phyloP scores from a whole-genome alignment of 192 early-diverging fungal species.

The Jimgerdemannia flammicorona region DNA sequence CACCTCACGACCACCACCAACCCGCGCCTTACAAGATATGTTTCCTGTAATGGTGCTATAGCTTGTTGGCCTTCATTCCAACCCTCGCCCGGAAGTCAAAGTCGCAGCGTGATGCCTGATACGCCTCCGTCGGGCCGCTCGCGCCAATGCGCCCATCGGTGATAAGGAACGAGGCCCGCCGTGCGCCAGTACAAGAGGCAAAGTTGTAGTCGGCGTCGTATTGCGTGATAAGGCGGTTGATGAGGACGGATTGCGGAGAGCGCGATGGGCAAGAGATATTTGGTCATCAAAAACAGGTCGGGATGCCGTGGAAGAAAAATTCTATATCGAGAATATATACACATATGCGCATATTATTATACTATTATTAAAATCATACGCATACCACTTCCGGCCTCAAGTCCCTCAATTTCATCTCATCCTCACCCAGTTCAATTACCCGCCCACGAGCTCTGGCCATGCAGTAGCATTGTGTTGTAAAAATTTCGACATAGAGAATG shows the following conservation, averaged over 20 bases:
- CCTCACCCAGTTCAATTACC: too few relatives aligned
- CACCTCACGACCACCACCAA: not conserved
- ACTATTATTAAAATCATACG: too few relatives aligned
- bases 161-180: constrained; percentile 11
- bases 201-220: constrained; percentile 54
- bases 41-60: constrained; percentile 82
- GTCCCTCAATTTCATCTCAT: too few relatives aligned
- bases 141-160: constrained; percentile 24
- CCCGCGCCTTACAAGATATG: constrained; percentile 61
- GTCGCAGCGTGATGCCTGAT: constrained; percentile 54
- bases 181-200: constrained; percentile 14
- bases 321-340: too few relatives aligned
- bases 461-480: too few relatives aligned
- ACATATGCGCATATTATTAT: too few relatives aligned
- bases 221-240: constrained; percentile 72
- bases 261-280: too few relatives aligned
- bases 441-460: too few relatives aligned
- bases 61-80: constrained; percentile 76
- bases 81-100: constrained; percentile 62
- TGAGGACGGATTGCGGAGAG: constrained; percentile 51
- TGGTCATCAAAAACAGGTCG: too few relatives aligned
- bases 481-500: too few relatives aligned
- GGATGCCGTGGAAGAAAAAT: too few relatives aligned
- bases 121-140: constrained; percentile 30
- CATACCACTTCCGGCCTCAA: too few relatives aligned